These are phyloP conservation scores for Cladosporium sp. DNA, from an alignment of 2,329 filamentous ascomycete species.

Conservation along the genomic window DNA sequence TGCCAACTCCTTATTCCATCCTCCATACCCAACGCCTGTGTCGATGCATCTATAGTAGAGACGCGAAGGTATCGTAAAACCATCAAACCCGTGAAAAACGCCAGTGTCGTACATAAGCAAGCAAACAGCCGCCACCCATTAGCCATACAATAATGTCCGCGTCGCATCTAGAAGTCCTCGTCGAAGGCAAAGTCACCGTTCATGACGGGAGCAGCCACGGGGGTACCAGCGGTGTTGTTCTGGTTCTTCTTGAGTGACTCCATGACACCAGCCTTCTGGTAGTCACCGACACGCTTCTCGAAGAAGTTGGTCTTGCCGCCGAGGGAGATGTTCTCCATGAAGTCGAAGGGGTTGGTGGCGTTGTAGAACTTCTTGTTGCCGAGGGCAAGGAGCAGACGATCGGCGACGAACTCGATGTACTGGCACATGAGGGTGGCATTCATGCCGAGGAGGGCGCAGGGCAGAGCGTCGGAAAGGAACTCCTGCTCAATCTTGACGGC, in stretches of 20 bases:
- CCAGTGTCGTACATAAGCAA: conserved; percentile 4
- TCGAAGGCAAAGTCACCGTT: conserved; percentile 85
- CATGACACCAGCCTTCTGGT: conserved; percentile 99
- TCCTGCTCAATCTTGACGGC: conserved; percentile 94
- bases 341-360: conserved; percentile 94
- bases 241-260: conserved; percentile 65
- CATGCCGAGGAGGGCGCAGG: conserved; percentile 92
- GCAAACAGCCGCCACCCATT: conserved; percentile 7
- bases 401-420: conserved; percentile 99
- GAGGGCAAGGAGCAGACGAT: conserved; percentile 86
- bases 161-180: conserved; percentile 77
- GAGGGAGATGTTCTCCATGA: conserved; percentile 99
- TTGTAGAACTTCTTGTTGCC: conserved; percentile 95
- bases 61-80: conserved; percentile 14
- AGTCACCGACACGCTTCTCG: conserved; percentile 98
- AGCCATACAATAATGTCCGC: conserved; percentile 2
- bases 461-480: conserved; percentile 93
- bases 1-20: neutral
- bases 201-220: conserved; percentile 44
- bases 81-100: conserved; percentile 1
- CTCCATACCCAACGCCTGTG: conserved; percentile 2
- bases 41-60: conserved; percentile 12
- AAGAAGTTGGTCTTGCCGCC: conserved; percentile 99
- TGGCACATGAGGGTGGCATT: conserved; percentile 97
- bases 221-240: conserved; percentile 34